Base-by-base conservation (phyloP, 2,329 filamentous ascomycete genomes). In the Cryphonectria radicalis region DNA sequence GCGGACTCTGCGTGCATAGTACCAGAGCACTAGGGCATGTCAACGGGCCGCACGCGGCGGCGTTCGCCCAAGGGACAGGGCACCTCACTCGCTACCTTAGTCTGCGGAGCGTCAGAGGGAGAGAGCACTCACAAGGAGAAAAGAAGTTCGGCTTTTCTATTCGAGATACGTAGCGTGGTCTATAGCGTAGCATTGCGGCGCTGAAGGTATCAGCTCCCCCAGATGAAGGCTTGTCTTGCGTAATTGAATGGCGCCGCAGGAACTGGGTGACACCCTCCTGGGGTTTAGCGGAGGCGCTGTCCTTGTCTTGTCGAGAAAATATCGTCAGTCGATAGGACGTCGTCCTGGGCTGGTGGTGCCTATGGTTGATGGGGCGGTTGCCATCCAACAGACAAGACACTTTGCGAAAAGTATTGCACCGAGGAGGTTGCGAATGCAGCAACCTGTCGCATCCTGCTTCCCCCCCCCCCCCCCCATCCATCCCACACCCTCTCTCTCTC, bases 241-340 rank as follows among this genome's bases (percentile, higher is more conserved):
- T 32, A 59, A 25, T 19, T 32, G 14, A 17, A 59, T 59, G 14
- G 55, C 55, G 28, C 46, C 46, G 22, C 28, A 32, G 19, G 55
- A 1, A 59, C 22, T 32, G 25, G 55, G 55, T 35, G 28, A 32
- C 46, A 11, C 55, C 55, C 4, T 32, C 6, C 35, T 32, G 55
- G 53, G 28, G 25, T 17, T 32, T 14, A n/a, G 50, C 22, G 22
- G 22, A 13, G 50, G 70, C 68, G 63, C 68, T 65, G 68, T 72
- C 68, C 64, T 62, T 60, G 63, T 5, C 17, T 17, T 5, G 60
- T 62, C 63, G 42, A 63, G 62, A 70, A 66, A 46, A 25, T 66
- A 28, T 32, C 22, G 46, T 22, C 25, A 17, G 35, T 57, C 53
- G 22, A 13, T 43, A 25, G n/a, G 50, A 22, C 50, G 64, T 37